Percentiles rank a stretch among this genome's conserved stretches.
These are phyloP conservation scores for Venturia nashicola DNA, from an alignment of 2,329 filamentous ascomycete species.

Conservation along the genomic window DNA sequence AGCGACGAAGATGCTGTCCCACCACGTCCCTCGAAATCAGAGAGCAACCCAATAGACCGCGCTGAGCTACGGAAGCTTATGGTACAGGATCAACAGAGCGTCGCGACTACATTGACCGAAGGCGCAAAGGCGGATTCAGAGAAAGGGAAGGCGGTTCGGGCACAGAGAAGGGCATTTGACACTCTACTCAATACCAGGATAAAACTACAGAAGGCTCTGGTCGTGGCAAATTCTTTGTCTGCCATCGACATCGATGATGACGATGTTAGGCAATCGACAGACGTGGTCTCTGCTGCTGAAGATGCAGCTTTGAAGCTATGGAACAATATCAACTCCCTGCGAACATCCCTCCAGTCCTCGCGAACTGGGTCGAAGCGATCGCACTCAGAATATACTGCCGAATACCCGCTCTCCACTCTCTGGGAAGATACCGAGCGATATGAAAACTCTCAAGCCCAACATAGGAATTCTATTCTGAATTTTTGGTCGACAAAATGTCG, in stretches of 20 bases:
- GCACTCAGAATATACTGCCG: constrained; percentile 34
- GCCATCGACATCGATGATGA: constrained; percentile 16
- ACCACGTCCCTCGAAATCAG: neutral
- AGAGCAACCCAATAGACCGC: constrained; percentile 25
- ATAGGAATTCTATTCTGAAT: constrained; percentile 62
- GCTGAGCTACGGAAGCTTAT: constrained; percentile 56
- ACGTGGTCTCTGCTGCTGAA: constrained; percentile 64
- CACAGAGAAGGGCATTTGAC: constrained; percentile 78
- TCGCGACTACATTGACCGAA: constrained; percentile 51
- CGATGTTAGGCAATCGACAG: constrained; percentile 25
- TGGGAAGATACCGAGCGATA: constrained; percentile 59
- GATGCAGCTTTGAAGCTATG: constrained; percentile 75
- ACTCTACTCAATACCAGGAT: constrained; percentile 82
- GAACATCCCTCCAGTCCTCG: constrained; percentile 44
- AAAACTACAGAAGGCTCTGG: constrained; percentile 79
- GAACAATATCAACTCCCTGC: constrained; percentile 63
- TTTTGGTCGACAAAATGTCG: constrained; percentile 83
- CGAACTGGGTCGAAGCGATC: constrained; percentile 49
- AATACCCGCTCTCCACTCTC: constrained; percentile 51
- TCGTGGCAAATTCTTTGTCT: constrained; percentile 65
- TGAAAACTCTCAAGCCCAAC: constrained; percentile 46
- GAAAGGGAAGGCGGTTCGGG: constrained; percentile 77
- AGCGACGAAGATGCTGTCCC: neutral
- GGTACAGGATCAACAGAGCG: constrained; percentile 52
- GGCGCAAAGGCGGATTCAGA: constrained; percentile 65